phyloP scores from a whole-genome alignment of 2,329 filamentous ascomycete genomes.

The Diplodia sapinea region DNA sequence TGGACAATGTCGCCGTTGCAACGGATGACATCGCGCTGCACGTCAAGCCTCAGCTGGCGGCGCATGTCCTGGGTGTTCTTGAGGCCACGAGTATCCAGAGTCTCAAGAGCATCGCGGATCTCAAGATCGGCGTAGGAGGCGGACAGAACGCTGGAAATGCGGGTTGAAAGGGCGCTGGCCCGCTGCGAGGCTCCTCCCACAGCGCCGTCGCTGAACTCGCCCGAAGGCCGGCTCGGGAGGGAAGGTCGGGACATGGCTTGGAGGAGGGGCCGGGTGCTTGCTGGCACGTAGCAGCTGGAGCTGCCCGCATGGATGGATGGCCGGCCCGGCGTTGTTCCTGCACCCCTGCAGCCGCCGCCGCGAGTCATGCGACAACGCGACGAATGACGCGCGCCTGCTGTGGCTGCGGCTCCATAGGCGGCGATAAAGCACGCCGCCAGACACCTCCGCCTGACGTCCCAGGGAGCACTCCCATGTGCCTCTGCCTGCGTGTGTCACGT shows the following conservation, averaged over 20 bases:
- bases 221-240: slow-evolving; percentile 22
- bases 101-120: slow-evolving; percentile 80
- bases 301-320: neutral
- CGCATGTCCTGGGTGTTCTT: slow-evolving; percentile 79
- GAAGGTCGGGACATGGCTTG: slow-evolving; percentile 24
- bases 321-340: slow-evolving; percentile 15
- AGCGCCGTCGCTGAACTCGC: slow-evolving; percentile 25
- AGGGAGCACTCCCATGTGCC: neutral
- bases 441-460: slow-evolving; percentile 21
- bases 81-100: slow-evolving; percentile 74
- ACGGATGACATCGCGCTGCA: slow-evolving; percentile 91
- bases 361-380: slow-evolving; percentile 24
- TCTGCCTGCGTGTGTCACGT: slow-evolving; percentile 10
- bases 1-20: slow-evolving; percentile 88
- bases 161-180: slow-evolving; percentile 74
- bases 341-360: neutral
- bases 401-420: neutral
- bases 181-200: slow-evolving; percentile 19
- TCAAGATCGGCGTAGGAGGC: slow-evolving; percentile 92
- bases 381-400: slow-evolving; percentile 26
- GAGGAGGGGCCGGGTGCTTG: slow-evolving; percentile 11
- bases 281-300: neutral
- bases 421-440: slow-evolving; percentile 12
- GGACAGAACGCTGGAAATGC: slow-evolving; percentile 84
- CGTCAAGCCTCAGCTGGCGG: slow-evolving; percentile 77